Percentiles rank a stretch among this genome's conserved stretches.
Conservation (phyloP, 1,284 basidiomycete species). For the Nidula niveotomentosa region DNA sequence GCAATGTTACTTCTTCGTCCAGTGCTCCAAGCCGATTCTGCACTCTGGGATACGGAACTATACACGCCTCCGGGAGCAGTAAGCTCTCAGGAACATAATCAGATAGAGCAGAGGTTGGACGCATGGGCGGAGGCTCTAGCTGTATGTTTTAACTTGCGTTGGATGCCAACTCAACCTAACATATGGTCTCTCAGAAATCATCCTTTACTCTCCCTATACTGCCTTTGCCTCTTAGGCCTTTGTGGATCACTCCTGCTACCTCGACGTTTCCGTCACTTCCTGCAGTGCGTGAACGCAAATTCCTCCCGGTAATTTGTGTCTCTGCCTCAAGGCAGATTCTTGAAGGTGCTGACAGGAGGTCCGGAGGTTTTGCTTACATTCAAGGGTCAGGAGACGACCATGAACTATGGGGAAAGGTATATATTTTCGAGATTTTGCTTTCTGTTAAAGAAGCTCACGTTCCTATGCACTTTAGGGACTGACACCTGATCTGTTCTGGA, state of each 20-base stretch:
- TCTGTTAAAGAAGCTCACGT: too few species aligned
- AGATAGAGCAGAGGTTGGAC: constrained; percentile 67
- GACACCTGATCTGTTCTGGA: constrained; percentile 76
- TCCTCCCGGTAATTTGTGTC: constrained; percentile 72
- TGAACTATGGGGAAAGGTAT: constrained; percentile 80
- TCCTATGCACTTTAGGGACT: constrained; percentile 41
- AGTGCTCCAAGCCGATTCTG: constrained; percentile 14
- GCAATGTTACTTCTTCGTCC: constrained; percentile 45
- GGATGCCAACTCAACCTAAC: neutral
- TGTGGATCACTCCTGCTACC: constrained; percentile 38
- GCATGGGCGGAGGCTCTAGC: constrained; percentile 64
- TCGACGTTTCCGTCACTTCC: constrained; percentile 32
- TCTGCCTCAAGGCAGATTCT: constrained; percentile 72
- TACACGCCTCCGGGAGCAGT: constrained; percentile 68
- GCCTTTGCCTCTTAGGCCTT: constrained; percentile 27
- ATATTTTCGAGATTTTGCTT: constrained; percentile 9
- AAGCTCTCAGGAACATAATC: constrained; percentile 70
- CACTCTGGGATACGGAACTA: constrained; percentile 51
- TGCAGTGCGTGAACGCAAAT: constrained; percentile 22
- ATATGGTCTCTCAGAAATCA: constrained; percentile 22
- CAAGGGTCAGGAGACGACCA: constrained; percentile 92
- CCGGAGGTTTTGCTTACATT: constrained; percentile 72
- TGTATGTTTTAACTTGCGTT: constrained; percentile 29
- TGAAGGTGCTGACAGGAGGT: constrained; percentile 57
- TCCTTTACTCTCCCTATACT: constrained; percentile 32